A percentile compares a stretch with the other conserved stretches of the same genome.
These are phyloP conservation scores for Russula virescens DNA, from an alignment of 768 basidiomycete genomes.

Conservation along the genomic window DNA sequence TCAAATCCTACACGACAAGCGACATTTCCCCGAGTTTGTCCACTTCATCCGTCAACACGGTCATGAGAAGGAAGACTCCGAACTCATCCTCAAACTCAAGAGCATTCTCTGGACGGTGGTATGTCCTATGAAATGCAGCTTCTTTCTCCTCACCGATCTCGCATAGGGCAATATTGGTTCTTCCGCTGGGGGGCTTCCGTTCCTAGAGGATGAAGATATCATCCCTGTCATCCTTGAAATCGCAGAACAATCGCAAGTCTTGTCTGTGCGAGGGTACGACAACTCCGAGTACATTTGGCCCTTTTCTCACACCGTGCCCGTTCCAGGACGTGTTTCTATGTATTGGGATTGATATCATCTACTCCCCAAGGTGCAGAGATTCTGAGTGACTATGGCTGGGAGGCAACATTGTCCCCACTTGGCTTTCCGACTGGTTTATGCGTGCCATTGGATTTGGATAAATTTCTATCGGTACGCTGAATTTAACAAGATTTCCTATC, in stretches of 20 bases:
- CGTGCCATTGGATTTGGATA: conserved; percentile 76
- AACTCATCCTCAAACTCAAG: conserved; percentile 84
- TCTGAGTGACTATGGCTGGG: conserved; percentile 89
- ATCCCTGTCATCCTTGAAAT: conserved; percentile 88
- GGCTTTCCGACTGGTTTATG: conserved; percentile 88
- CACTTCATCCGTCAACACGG: conserved; percentile 86
- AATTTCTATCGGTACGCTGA: conserved; percentile 66
- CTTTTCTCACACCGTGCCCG: not conserved
- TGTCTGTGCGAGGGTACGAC: conserved; percentile 90
- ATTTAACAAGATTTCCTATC: not conserved
- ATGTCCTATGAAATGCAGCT: conserved; percentile 4
- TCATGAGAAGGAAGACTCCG: conserved; percentile 75
- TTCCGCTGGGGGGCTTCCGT: conserved; percentile 83
- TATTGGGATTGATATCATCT: conserved; percentile 86
- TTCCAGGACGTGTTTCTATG: conserved; percentile 89
- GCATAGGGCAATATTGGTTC: conserved; percentile 89
- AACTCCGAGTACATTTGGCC: not conserved
- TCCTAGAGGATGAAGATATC: conserved; percentile 93
- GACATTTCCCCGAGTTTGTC: conserved; percentile 87
- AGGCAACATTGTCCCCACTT: conserved; percentile 80
- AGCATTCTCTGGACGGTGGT: conserved; percentile 97
- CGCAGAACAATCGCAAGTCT: conserved; percentile 80
- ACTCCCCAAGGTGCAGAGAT: conserved; percentile 92
- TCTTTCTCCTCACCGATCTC: conserved; percentile 5
- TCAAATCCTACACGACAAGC: conserved; percentile 82